phyloP scores from a whole-genome alignment of 768 basidiomycete species.

The Collybia sordida region DNA sequence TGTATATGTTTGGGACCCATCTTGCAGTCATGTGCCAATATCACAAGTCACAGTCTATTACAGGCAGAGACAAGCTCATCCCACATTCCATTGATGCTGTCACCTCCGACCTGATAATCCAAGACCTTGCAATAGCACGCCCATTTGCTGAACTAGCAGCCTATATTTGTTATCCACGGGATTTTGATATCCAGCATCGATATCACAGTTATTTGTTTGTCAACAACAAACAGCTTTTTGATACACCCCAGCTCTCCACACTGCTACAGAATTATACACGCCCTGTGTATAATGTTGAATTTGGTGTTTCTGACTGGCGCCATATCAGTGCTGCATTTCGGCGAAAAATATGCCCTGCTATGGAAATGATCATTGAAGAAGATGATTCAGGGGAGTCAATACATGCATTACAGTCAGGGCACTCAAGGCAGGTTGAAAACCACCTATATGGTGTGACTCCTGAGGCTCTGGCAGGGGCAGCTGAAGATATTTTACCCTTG shows the following conservation, averaged over 20 bases:
- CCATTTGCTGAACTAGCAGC: constrained; percentile 11
- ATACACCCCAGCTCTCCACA: constrained; percentile 1
- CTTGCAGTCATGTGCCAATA: constrained; percentile 14
- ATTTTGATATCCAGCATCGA: not conserved
- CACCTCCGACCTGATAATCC: constrained; percentile 21
- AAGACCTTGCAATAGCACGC: constrained; percentile 19
- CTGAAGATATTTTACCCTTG: constrained; percentile 23
- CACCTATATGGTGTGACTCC: constrained; percentile 25
- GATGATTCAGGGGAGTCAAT: constrained; percentile 12
- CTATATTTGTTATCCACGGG: not conserved
- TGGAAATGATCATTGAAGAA: constrained; percentile 1
- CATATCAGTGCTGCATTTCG: constrained; percentile 23
- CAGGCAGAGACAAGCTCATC: constrained; percentile 19
- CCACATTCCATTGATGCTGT: constrained; percentile 24
- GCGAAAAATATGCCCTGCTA: constrained; percentile 11
- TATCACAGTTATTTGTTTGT: constrained; percentile 17
- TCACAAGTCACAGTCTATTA: constrained; percentile 13
- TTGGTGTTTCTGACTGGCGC: constrained; percentile 5
- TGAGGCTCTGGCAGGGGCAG: constrained; percentile 16
- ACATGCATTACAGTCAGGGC: constrained; percentile 23
- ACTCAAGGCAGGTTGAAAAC: constrained; percentile 20
- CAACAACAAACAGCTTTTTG: constrained; percentile 15
- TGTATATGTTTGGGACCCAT: constrained; percentile 14
- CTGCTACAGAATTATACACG: not conserved
- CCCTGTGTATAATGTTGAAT: not conserved